These are phyloP conservation scores for Pleurotus cornucopiae DNA, from an alignment of 768 basidiomycete species.

Conservation along the genomic window DNA sequence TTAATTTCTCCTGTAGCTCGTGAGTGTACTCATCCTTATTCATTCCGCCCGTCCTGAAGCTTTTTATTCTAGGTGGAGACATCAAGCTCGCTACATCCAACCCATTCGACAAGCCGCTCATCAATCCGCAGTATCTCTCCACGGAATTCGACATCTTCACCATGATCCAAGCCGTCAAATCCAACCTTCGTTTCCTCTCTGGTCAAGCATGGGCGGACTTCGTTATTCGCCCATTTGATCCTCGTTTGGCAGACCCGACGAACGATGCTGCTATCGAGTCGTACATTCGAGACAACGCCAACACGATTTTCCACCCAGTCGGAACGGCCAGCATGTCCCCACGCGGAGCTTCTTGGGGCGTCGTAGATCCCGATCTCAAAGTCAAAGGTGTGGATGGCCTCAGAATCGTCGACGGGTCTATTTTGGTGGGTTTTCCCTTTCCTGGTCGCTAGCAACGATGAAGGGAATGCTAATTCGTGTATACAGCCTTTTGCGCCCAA, in stretches of 20 bases:
- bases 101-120: conserved; percentile 39
- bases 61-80: conserved; percentile 17
- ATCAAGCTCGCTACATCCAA: conserved; percentile 32
- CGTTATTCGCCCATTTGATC: conserved; percentile 16
- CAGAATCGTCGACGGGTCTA: conserved; percentile 35
- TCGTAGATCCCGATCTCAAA: conserved; percentile 32
- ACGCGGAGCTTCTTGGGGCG: conserved; percentile 21
- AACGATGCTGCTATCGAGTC: conserved; percentile 25
- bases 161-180: conserved; percentile 24
- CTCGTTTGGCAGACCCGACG: conserved; percentile 17
- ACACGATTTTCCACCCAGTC: conserved; percentile 28
- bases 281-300: conserved; percentile 19
- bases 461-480: not conserved
- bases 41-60: not conserved
- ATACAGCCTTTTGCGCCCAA: conserved; percentile 21
- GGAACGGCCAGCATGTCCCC: conserved; percentile 31
- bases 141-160: conserved; percentile 21
- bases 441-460: not conserved
- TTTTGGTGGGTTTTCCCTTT: conserved; percentile 22
- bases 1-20: conserved; percentile 24
- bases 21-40: conserved; percentile 24
- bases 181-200: conserved; percentile 18
- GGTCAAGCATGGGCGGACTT: conserved; percentile 23
- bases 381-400: conserved; percentile 33
- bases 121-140: conserved; percentile 44